Evolutionary conservation across 139 green algal species (phyloP).

Genomic region (Micromonas pusilla): DNA sequence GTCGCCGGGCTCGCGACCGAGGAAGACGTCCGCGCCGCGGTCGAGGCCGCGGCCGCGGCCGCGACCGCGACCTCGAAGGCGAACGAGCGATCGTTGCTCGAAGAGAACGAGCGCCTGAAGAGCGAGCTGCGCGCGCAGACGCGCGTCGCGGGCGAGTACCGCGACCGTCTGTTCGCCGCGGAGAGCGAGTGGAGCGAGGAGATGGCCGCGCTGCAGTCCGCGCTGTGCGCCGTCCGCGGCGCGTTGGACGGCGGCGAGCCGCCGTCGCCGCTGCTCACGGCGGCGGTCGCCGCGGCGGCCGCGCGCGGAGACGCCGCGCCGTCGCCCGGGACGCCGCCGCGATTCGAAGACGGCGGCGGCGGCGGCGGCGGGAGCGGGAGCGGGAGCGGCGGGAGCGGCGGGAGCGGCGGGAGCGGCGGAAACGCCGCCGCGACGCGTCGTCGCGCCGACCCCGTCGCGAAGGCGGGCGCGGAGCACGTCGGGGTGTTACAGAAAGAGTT

Average conservation of each 20-base stretch:
- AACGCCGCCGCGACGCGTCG: too few species aligned
- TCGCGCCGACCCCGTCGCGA: not conserved
- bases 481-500: conserved; percentile 27
- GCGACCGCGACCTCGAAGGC: not conserved
- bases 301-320: too few species aligned
- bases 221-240: not conserved
- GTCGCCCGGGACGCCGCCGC: too few species aligned
- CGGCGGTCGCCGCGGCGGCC: too few species aligned
- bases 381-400: too few species aligned
- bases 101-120: not conserved
- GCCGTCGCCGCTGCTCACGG: too few species aligned
- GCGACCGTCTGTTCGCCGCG: not conserved
- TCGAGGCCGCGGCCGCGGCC: not conserved
- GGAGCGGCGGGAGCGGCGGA: too few species aligned
- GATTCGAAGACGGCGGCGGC: too few species aligned
- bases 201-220: not conserved
- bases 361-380: too few species aligned
- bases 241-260: not conserved
- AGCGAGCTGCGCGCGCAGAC: not conserved
- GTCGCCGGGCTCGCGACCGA: not conserved
- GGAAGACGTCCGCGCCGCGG: not conserved
- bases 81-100: too few species aligned
- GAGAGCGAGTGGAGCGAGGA: conserved; percentile 9
- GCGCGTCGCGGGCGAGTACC: not conserved
- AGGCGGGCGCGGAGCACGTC: not conserved